Conservation (phyloP, 805 yeast species). For the Brettanomyces sp. region DNA sequence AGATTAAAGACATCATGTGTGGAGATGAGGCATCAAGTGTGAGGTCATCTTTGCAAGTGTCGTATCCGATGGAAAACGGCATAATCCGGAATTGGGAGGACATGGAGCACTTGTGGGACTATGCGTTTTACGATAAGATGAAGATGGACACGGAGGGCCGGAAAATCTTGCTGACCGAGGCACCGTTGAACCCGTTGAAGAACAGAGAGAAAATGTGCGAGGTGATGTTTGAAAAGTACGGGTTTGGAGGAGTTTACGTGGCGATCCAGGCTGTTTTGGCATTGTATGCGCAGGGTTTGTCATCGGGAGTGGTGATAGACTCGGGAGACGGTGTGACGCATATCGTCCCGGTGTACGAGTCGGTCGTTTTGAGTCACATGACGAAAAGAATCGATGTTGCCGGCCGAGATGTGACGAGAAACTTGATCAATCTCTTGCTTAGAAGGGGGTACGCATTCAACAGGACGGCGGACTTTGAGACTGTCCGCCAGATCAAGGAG, state of each 20-base stretch:
- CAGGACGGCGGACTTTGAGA: slow-evolving; percentile 97
- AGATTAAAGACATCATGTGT: slow-evolving; percentile 93
- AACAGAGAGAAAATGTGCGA: slow-evolving; percentile 89
- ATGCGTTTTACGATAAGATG: slow-evolving; percentile 89
- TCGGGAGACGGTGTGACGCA: slow-evolving; percentile 99
- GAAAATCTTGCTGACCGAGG: slow-evolving; percentile 87
- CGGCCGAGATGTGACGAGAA: slow-evolving; percentile 97
- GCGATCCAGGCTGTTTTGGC: slow-evolving; percentile 98
- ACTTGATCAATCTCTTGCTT: slow-evolving; percentile 78
- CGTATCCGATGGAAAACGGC: slow-evolving; percentile 99
- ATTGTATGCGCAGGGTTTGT: slow-evolving; percentile 90
- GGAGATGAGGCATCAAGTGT: slow-evolving; percentile 92
- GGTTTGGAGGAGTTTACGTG: slow-evolving; percentile 87
- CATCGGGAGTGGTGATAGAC: slow-evolving; percentile 96
- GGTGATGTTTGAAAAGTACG: slow-evolving; percentile 85
- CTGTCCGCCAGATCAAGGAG: slow-evolving; percentile 96
- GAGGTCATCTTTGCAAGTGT: slow-evolving; percentile 79
- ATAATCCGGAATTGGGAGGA: slow-evolving; percentile 97
- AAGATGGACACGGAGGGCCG: slow-evolving; percentile 63
- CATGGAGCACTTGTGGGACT: slow-evolving; percentile 98
- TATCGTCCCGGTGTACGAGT: slow-evolving; percentile 95
- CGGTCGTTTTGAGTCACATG: slow-evolving; percentile 89
- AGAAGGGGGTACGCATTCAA: slow-evolving; percentile 97
- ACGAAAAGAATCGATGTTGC: slow-evolving; percentile 93
- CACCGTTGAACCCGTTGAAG: slow-evolving; percentile 92